Conservation (phyloP, 2,329 filamentous ascomycete genomes). For the Lasiodiplodia sp. region DNA sequence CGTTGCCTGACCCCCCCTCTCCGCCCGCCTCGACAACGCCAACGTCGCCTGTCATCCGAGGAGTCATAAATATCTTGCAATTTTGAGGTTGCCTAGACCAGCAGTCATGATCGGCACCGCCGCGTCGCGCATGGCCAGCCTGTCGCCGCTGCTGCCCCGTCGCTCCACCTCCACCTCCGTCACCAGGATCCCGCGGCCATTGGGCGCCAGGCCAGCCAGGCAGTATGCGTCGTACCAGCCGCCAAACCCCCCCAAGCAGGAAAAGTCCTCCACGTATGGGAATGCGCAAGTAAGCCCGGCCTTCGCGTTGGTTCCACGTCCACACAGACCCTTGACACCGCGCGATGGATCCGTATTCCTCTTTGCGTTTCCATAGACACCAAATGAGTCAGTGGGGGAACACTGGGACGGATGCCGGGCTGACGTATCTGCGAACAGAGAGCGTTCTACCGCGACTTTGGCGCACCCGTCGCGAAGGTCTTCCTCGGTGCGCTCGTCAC, state of each 20-base stretch:
- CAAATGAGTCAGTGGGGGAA: neutral
- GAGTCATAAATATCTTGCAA: slow-evolving; percentile 9
- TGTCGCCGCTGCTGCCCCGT: slow-evolving; percentile 16
- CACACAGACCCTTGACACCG: neutral
- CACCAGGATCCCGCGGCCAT: neutral
- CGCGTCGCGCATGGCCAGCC: slow-evolving; percentile 11
- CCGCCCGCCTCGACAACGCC: slow-evolving; percentile 5
- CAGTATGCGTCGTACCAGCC: slow-evolving; percentile 25
- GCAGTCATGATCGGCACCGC: slow-evolving; percentile 18
- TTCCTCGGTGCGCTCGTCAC: slow-evolving; percentile 78
- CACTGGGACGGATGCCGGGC: neutral
- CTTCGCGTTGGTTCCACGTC: neutral
- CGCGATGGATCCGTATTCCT: neutral
- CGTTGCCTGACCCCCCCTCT: slow-evolving; percentile 23
- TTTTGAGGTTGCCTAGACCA: slow-evolving; percentile 16
- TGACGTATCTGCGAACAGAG: slow-evolving; percentile 51
- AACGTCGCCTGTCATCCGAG: slow-evolving; percentile 5
- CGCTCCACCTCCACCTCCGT: slow-evolving; percentile 13
- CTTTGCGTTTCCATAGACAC: neutral
- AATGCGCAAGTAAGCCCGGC: slow-evolving; percentile 24
- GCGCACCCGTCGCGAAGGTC: slow-evolving; percentile 75
- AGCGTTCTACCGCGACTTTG: slow-evolving; percentile 77
- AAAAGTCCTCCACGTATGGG: slow-evolving; percentile 17
- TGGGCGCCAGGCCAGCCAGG: neutral
- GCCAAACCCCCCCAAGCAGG: slow-evolving; percentile 15